Percentiles rank a stretch among this genome's conserved stretches.
Evolutionary conservation across 306 rosid genomes (phyloP).

Genomic region (Begonia masoniana): DNA sequence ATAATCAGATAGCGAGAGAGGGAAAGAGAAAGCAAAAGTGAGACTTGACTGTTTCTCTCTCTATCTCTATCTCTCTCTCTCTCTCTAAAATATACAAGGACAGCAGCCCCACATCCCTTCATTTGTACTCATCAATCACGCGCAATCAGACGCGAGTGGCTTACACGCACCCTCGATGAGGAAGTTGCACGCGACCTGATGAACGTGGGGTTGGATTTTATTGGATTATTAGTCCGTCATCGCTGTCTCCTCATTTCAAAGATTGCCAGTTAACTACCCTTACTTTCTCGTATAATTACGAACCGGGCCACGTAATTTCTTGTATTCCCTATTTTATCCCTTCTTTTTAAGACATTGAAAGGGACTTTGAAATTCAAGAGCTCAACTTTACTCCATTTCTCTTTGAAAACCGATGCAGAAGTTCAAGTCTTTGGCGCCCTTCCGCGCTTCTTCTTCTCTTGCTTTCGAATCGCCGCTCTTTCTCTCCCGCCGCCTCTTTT

Average conservation of each 20-base stretch:
- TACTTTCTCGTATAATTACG: slow-evolving; percentile 1
- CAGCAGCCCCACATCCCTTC: slow-evolving; percentile 45
- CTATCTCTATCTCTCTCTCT: too few species aligned
- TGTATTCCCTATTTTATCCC: too few species aligned
- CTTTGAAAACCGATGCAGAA: not conserved
- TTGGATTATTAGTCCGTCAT: slow-evolving; percentile 28
- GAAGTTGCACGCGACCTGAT: slow-evolving; percentile 49
- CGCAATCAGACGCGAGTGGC: slow-evolving; percentile 12
- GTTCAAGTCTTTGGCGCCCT: not conserved
- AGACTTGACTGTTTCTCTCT: slow-evolving; percentile 12
- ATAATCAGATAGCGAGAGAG: not conserved
- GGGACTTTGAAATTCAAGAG: too few species aligned
- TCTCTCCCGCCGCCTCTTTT: not conserved
- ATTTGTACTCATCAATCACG: slow-evolving; percentile 23
- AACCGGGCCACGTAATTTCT: too few species aligned
- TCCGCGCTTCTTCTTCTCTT: not conserved
- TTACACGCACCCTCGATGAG: not conserved
- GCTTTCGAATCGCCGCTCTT: not conserved
- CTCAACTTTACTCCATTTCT: too few species aligned
- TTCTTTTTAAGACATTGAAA: too few species aligned
- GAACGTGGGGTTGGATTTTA: slow-evolving; percentile 31
- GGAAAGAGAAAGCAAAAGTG: slow-evolving; percentile 5
- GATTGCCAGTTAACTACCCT: too few species aligned
- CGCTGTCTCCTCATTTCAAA: slow-evolving; percentile 35
- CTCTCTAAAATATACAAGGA: slow-evolving; percentile 24